Percentiles rank a stretch among this genome's conserved stretches.
Conservation (phyloP, 1,139 yeast species). For the Diutina catenulata region DNA sequence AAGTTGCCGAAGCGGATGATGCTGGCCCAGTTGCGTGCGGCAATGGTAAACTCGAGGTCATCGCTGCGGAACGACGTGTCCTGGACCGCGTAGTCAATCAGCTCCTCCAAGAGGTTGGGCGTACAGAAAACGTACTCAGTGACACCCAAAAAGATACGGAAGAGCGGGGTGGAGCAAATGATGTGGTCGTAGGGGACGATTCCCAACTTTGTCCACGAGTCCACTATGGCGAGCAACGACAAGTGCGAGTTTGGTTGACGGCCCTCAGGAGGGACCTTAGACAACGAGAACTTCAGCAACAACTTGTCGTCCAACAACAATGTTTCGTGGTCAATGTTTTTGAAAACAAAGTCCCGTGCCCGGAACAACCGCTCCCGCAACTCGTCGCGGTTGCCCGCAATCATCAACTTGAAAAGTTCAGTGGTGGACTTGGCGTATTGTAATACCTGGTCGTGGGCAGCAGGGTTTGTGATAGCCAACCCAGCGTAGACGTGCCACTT, state of each 20-base stretch:
- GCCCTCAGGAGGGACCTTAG: slow-evolving; percentile 59
- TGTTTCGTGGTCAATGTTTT: slow-evolving; percentile 40
- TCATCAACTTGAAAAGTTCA: slow-evolving; percentile 73
- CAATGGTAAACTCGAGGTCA: slow-evolving; percentile 75
- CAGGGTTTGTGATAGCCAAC: slow-evolving; percentile 86
- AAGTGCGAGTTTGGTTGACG: slow-evolving; percentile 83
- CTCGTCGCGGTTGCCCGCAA: slow-evolving; percentile 52
- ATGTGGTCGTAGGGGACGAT: slow-evolving; percentile 94
- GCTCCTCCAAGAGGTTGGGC: slow-evolving; percentile 68
- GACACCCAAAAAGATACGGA: slow-evolving; percentile 87
- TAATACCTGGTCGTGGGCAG: slow-evolving; percentile 83
- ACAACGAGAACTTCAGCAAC: slow-evolving; percentile 67
- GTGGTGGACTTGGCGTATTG: slow-evolving; percentile 84
- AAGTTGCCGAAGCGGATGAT: slow-evolving; percentile 71
- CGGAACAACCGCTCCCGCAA: slow-evolving; percentile 43
- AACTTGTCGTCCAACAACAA: slow-evolving; percentile 70
- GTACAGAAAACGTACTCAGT: slow-evolving; percentile 84
- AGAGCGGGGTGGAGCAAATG: slow-evolving; percentile 88
- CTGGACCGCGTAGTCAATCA: slow-evolving; percentile 57
- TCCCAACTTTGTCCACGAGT: slow-evolving; percentile 78
- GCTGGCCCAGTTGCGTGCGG: slow-evolving; percentile 78
- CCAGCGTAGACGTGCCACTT: slow-evolving; percentile 99
- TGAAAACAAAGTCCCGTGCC: slow-evolving; percentile 72
- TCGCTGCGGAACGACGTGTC: slow-evolving; percentile 70
- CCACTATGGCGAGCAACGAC: slow-evolving; percentile 81